Evolutionary conservation across 2,329 filamentous ascomycete species (phyloP).

Genomic region (Nectriaceae sp.): DNA sequence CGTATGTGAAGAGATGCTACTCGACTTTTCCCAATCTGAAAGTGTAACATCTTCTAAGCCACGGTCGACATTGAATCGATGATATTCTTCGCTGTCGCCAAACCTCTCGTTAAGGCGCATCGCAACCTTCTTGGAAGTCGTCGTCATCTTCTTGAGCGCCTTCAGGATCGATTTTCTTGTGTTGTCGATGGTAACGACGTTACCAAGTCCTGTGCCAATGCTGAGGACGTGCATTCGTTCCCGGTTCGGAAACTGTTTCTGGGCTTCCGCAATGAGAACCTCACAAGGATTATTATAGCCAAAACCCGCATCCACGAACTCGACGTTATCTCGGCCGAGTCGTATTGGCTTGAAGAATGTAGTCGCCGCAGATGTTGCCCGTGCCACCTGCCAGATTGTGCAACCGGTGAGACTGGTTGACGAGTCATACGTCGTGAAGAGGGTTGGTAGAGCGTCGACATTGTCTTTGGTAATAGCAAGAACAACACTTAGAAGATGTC

Average conservation of each 20-base stretch:
- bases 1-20: constrained; percentile 23
- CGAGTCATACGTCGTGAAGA: constrained; percentile 31
- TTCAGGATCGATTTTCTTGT: not conserved
- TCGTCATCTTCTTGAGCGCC: constrained; percentile 1
- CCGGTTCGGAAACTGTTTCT: constrained; percentile 21
- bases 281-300: constrained; percentile 35
- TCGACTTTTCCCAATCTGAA: constrained; percentile 27
- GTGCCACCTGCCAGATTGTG: constrained; percentile 32
- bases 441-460: constrained; percentile 23
- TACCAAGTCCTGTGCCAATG: constrained; percentile 3
- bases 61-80: constrained; percentile 29
- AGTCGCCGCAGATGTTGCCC: constrained; percentile 31
- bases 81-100: constrained; percentile 20
- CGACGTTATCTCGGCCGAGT: constrained; percentile 25
- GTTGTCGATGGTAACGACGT: not conserved
- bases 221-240: constrained; percentile 1
- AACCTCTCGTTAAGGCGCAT: constrained; percentile 13
- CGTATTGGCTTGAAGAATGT: constrained; percentile 33
- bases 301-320: constrained; percentile 33
- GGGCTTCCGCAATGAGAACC: constrained; percentile 30
- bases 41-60: constrained; percentile 28
- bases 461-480: constrained; percentile 32
- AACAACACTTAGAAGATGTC: constrained; percentile 18
- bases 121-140: not conserved
- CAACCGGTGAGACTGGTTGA: constrained; percentile 19